phyloP scores from a whole-genome alignment of 345 rosid species.

The Rhodamnia rubescens region DNA sequence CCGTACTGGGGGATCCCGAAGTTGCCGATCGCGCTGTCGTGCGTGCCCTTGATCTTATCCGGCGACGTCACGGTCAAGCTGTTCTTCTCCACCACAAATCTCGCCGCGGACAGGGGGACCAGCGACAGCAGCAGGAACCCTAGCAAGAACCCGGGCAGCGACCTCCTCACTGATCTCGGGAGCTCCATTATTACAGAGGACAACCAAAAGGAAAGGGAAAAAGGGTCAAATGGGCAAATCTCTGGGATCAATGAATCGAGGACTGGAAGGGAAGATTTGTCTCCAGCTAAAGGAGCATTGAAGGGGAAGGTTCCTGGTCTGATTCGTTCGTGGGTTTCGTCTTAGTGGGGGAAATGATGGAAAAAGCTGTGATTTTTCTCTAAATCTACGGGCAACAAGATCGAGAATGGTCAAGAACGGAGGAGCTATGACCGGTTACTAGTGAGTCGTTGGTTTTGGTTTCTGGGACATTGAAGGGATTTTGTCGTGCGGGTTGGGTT shows the following conservation, averaged over 20 bases:
- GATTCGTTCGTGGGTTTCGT: neutral
- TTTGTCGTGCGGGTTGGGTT: neutral
- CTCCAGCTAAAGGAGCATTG: neutral
- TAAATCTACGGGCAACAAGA: neutral
- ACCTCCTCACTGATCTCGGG: constrained; percentile 2
- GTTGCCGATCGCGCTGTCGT: constrained; percentile 93
- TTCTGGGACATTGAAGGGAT: neutral
- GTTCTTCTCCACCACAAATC: constrained; percentile 97
- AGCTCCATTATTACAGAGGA: constrained; percentile 5
- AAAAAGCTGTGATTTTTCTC: neutral
- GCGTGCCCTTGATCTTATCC: constrained; percentile 73
- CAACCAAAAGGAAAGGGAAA: neutral
- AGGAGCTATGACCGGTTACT: neutral
- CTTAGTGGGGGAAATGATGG: neutral
- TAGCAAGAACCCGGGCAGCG: constrained; percentile 1
- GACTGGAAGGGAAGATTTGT: neutral
- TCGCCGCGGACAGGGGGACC: constrained; percentile 11
- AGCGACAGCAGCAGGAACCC: constrained; percentile 28
- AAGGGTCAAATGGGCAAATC: neutral
- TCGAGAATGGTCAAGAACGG: neutral
- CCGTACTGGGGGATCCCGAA: constrained; percentile 99
- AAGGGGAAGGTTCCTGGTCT: neutral
- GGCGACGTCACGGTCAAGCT: constrained; percentile 82
- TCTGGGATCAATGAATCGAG: neutral
- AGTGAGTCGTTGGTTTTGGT: neutral